phyloP scores from a whole-genome alignment of 768 basidiomycete genomes.

The Ephemerocybe angulata region DNA sequence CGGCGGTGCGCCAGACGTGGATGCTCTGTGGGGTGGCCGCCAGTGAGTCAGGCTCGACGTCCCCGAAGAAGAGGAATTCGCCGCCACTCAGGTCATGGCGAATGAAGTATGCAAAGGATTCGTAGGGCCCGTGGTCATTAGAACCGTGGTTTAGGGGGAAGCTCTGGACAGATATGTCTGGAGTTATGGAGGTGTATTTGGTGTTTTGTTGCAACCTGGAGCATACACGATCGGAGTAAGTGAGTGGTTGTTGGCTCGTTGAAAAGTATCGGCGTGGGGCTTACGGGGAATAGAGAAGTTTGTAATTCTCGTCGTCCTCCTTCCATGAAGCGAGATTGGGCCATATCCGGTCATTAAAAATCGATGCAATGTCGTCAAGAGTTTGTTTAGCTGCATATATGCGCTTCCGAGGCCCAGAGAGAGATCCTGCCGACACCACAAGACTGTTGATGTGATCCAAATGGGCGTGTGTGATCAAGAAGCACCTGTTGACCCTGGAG shows the following conservation, averaged over 20 bases:
- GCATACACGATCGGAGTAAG: too few relatives aligned
- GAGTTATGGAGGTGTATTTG: conserved; percentile 48
- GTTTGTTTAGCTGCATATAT: conserved; percentile 60
- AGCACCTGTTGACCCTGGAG: conserved; percentile 50
- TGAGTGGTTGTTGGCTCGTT: background rate
- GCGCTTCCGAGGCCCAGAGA: conserved; percentile 57
- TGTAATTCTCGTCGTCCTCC: conserved; percentile 53
- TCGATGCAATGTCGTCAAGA: conserved; percentile 57
- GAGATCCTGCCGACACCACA: conserved; percentile 78
- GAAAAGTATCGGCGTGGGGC: conserved; percentile 22
- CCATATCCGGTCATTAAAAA: conserved; percentile 82
- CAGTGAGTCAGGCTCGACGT: conserved; percentile 84
- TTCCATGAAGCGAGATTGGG: conserved; percentile 79
- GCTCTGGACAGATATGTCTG: conserved; percentile 57
- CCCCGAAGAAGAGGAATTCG: conserved; percentile 93
- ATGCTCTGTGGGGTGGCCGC: conserved; percentile 56
- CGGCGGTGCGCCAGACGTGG: conserved; percentile 79
- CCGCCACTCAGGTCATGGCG: conserved; percentile 54
- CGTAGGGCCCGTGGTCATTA: conserved; percentile 54
- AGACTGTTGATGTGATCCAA: conserved; percentile 86
- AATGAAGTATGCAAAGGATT: conserved; percentile 84
- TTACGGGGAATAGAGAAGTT: conserved; percentile 63
- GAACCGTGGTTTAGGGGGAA: conserved; percentile 75
- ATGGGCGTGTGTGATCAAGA: conserved; percentile 85
- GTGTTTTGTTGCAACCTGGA: conserved; percentile 49